Percentiles rank a stretch among this genome's conserved stretches.
phyloP scores from a whole-genome alignment of 1,284 basidiomycete species.

The Nidula niveotomentosa region DNA sequence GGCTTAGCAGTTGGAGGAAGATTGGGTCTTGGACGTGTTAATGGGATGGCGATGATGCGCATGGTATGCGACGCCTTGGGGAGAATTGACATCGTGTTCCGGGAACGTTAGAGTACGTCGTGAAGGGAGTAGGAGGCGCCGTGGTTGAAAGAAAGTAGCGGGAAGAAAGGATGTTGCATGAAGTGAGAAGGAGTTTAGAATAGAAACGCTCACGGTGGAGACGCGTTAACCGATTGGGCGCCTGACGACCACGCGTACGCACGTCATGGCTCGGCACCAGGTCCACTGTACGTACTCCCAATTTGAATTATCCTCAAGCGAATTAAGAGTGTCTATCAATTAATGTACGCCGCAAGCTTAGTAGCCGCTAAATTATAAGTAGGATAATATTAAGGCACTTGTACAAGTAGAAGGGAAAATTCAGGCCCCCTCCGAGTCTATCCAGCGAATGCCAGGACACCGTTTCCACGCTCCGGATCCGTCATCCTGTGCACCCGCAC shows the following conservation, averaged over 20 bases:
- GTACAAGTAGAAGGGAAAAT: too few species aligned
- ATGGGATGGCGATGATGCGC: conserved; percentile 36
- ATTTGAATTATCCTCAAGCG: too few species aligned
- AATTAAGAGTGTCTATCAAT: too few species aligned
- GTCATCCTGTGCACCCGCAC: conserved; percentile 78
- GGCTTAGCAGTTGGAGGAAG: conserved; percentile 8
- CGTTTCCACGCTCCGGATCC: conserved; percentile 75
- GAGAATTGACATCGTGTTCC: conserved; percentile 12
- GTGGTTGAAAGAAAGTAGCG: not conserved
- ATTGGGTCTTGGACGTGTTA: conserved; percentile 24
- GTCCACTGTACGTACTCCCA: too few species aligned
- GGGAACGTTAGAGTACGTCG: not conserved
- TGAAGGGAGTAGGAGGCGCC: not conserved
- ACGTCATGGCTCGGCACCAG: too few species aligned
- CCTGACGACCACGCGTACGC: too few species aligned
- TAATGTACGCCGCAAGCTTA: too few species aligned
- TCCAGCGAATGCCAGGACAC: conserved; percentile 41
- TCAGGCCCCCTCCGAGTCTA: too few species aligned
- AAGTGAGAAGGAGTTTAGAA: not conserved
- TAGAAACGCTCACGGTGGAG: not conserved
- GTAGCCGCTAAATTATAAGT: too few species aligned
- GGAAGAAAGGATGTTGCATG: not conserved
- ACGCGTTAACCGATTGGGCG: not conserved
- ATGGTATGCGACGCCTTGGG: conserved; percentile 15
- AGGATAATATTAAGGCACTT: too few species aligned